Evolutionary conservation across 345 rosid genomes (phyloP), one percentile per base, ranked within the genome.

Genomic region (Populus alba): DNA sequence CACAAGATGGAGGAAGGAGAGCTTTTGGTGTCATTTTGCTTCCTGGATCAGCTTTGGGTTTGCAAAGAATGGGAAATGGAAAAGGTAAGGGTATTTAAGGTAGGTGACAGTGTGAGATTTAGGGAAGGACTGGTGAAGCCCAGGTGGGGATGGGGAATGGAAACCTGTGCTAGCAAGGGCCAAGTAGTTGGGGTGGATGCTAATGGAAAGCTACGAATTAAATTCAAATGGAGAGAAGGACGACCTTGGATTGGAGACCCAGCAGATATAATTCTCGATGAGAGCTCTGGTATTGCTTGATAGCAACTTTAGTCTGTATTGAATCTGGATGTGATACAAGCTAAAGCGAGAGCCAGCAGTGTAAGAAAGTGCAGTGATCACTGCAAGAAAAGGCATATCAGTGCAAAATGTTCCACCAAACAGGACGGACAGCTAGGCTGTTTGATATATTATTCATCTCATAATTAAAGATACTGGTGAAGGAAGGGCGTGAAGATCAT

Each of bases 131-230:
- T 96, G 81, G 90, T 87, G 62, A 80, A 90, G 51, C 99, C 99
- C 20, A 86, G 98, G 72, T 94, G 97, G 99, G 99, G 92, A 22
- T 96, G 98, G 99, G 98, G 99, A 83, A 94, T 96, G 99, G 99
- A 96, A 88, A 96, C 99, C 5, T 91, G 90, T 78, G 88, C 94
- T 35, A 96, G 99, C 85, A 92, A 89, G 84, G 99, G 99, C 5
- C 84, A 83, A 73, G 93, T 91, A 33, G 95, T 94, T 73, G 98
- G 98, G 37, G 99, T 96, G 13, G 97, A 96, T 83, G 98, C 98
- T 23, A 96, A 91, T 69, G 99, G 99, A 59, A 96, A 92, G 82
- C 67, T 96, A 78, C 91, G 97, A 78, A 90, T 96, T 71, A 94
- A 87, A 74, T 96, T 96, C 74, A 91, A 91, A 20, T 96, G 99